Conservation (phyloP, 257 asterid species). For the Catharanthus roseus region DNA sequence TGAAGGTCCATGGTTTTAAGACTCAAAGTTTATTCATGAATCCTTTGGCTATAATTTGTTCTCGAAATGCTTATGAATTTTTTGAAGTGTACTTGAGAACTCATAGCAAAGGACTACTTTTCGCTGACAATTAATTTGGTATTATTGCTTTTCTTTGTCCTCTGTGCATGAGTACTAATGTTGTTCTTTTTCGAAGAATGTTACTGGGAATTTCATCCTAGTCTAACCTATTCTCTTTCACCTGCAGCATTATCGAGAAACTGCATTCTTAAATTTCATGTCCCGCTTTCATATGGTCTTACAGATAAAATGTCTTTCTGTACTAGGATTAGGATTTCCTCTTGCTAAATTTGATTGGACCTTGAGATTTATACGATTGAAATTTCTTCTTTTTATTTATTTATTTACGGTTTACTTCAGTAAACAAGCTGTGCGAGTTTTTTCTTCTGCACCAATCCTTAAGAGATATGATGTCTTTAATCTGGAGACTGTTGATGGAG, state of each 20-base stretch:
- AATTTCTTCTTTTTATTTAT: not conserved
- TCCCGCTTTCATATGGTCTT: not conserved
- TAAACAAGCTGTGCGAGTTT: constrained; percentile 51
- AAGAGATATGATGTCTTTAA: constrained; percentile 46
- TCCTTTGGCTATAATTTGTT: not conserved
- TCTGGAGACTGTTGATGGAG: constrained; percentile 68
- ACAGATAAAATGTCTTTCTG: not conserved
- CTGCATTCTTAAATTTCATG: not conserved
- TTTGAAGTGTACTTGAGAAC: not conserved
- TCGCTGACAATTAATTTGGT: not conserved
- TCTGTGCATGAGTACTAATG: not conserved
- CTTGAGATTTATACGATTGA: not conserved
- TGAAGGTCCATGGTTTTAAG: not conserved
- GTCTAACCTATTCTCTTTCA: not conserved
- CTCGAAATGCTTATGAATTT: not conserved
- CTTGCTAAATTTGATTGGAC: not conserved
- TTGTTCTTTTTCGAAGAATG: not conserved
- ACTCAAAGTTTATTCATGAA: not conserved
- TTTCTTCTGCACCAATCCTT: constrained; percentile 66
- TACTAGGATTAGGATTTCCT: not conserved
- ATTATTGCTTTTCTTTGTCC: not conserved
- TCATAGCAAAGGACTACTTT: not conserved
- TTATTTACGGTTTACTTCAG: constrained; percentile 28
- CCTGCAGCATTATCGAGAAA: not conserved
- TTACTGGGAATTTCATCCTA: not conserved